phyloP scores from a whole-genome alignment of 2,329 filamentous ascomycete genomes.

The Colletotrichum godetiae region DNA sequence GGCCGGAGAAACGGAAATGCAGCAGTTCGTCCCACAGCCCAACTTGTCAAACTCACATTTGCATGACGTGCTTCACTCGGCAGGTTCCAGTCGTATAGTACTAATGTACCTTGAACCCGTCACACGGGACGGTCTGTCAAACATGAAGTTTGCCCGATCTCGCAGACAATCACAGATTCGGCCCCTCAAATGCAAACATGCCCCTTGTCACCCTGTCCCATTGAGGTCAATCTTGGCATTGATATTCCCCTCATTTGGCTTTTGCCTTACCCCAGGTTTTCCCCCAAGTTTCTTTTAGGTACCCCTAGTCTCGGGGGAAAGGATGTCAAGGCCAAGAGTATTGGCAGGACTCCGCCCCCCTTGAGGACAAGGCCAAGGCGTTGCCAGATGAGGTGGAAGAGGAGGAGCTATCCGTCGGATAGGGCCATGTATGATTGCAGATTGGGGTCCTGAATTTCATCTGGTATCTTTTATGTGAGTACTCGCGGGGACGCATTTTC shows the following conservation, averaged over 20 bases:
- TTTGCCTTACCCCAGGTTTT: neutral
- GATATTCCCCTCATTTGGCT: neutral
- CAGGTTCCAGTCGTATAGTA: neutral
- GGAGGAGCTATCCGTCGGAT: too few relatives aligned
- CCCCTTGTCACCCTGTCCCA: neutral
- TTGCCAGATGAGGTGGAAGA: neutral
- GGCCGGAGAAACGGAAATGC: conserved; percentile 5
- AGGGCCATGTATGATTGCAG: too few relatives aligned
- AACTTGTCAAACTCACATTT: neutral
- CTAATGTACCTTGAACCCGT: neutral
- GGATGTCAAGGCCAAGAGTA: conserved; percentile 15
- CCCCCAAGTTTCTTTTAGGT: conserved; percentile 5
- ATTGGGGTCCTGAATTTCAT: too few relatives aligned
- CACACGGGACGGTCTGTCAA: neutral
- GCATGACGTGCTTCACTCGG: neutral
- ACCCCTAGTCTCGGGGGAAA: conserved; percentile 15
- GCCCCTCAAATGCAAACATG: neutral
- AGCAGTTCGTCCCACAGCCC: neutral
- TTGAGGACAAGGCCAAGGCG: neutral
- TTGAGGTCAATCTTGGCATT: neutral
- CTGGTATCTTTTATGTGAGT: too few relatives aligned
- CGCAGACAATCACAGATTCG: neutral
- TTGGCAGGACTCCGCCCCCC: neutral
- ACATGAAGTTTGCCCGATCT: neutral
- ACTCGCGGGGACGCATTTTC: too few relatives aligned